phyloP scores from a whole-genome alignment of 306 rosid species.

The Quercus bicolor region DNA sequence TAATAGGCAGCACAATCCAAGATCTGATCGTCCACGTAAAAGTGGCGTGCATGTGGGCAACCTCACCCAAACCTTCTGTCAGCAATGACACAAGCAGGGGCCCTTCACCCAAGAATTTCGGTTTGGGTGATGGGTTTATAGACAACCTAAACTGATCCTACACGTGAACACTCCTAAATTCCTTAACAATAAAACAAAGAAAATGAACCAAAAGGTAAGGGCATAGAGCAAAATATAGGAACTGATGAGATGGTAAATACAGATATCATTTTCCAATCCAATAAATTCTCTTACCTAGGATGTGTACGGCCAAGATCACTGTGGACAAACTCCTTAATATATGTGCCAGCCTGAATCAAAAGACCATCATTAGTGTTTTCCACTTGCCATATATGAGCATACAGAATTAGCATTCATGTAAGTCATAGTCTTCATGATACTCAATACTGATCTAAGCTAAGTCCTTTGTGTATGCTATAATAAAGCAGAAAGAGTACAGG shows the following conservation, averaged over 20 bases:
- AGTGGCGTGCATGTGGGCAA: too few relatives aligned
- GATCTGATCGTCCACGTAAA: too few relatives aligned
- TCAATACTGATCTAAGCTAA: background rate
- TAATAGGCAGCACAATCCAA: too few relatives aligned
- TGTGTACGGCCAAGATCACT: slow-evolving; percentile 93
- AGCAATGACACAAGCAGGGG: too few relatives aligned
- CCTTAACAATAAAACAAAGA: background rate
- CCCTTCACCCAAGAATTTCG: too few relatives aligned
- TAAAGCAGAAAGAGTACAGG: background rate
- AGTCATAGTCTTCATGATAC: background rate
- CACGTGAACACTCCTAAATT: background rate
- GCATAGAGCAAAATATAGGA: background rate
- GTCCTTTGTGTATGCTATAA: background rate
- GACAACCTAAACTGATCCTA: too few relatives aligned
- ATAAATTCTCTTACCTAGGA: slow-evolving; percentile 60
- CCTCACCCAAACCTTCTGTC: too few relatives aligned
- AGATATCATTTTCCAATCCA: slow-evolving; percentile 1
- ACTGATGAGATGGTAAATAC: background rate
- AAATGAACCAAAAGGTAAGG: background rate
- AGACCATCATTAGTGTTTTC: background rate
- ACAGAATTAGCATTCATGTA: background rate
- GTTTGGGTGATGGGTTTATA: too few relatives aligned
- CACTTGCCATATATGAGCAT: background rate
- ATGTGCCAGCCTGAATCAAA: slow-evolving; percentile 80
- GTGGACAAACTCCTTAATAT: slow-evolving; percentile 91